Base-by-base conservation (phyloP, 208 protist species). In the Trypanosoma melophagium region DNA sequence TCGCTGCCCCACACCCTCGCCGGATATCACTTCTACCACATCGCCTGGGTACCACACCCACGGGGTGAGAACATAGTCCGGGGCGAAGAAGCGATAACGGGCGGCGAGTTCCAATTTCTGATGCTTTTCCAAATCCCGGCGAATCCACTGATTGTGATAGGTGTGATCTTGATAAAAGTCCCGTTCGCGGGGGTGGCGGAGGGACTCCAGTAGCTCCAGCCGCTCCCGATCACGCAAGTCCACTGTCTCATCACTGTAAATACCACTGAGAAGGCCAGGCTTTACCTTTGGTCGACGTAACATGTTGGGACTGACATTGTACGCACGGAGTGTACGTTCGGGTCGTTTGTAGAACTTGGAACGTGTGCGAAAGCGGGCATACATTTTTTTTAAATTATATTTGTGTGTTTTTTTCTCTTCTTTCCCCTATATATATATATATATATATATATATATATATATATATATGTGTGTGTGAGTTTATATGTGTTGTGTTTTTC, bases 111-210 rank as follows among this genome's bases (percentile, higher is more conserved):
- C 70, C 17, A 44, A 41, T 53, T 84, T 84, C 35, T 96, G 87
- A 50, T 92, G 79, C 59, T 69, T 66, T 44, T 92, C 83, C 14
- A 96, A 71, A 31, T 92, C 87, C 7, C 90, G 80, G 13, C 83
- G 69, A 41, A 91, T 71, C 87, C 90, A 96, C 70, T 94, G 87
- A 64, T 93, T 94, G 80, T 96, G 90, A 78, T 93, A 96, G 25
- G 90, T 96, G 86, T 96, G 90, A 49, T 96, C 90, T 67, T 96
- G 90, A 64, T 96, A 96, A 71, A 96, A 96, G 60, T 96, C 90
- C 9, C 87, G 80, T 62, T 96, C 90, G n/a, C 74, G 62, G 1
- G 90, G 90, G 74, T 93, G 86, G 17, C 90, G 90, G 19, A 96
- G 89, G 28, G 80, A 62, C 76, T 96, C 90, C 2, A 93, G 59